Base-by-base conservation (phyloP, 768 basidiomycete species). In the Epithele typhae region DNA sequence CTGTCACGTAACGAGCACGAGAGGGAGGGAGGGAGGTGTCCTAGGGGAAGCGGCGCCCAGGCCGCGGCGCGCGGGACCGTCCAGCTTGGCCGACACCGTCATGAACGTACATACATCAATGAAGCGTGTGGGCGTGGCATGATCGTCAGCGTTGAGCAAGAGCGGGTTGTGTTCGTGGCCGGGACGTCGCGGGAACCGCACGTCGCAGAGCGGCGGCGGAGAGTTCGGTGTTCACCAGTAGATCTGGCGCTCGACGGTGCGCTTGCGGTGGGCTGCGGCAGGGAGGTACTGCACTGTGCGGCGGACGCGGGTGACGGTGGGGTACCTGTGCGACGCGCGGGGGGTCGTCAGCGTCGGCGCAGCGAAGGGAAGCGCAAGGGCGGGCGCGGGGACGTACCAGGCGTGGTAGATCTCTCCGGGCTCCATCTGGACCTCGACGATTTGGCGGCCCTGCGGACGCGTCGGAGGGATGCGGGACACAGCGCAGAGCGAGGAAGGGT, bases 341-440 rank as follows among this genome's bases (percentile, higher is more conserved):
- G 35, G 21, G 32, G 40, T 21, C n/a, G n/a, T n/a, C n/a, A n/a
- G n/a, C n/a, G n/a, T n/a, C n/a, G n/a, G n/a, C n/a, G n/a, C n/a
- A n/a, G n/a, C n/a, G n/a, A n/a, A 15, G 4, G 25, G 15, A 15
- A 25, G 22, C 23, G 37, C 8, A 21, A 6, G 27, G 21, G 40
- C 7, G 25, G 17, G 9, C 27, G 40, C n/a, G 17, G 37, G 41
- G 21, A 55, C 61, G 42, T 45, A 83, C 82, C 79, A 85, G 36
- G 84, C 81, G 45, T 83, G 68, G 75, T 82, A 85, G 45, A 87
- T 59, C 45, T 85, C 79, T 23, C 73, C 71, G 14, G 75, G 67
- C 48, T 90, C 87, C 47, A 92, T 77, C 60, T 87, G 88, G 24
- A 92, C 84, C 60, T 90, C 85, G 51, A 92, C 68, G 55, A 91